Conservation (phyloP, 495 filamentous ascomycete species). For the Aspergillus ellipticus region DNA sequence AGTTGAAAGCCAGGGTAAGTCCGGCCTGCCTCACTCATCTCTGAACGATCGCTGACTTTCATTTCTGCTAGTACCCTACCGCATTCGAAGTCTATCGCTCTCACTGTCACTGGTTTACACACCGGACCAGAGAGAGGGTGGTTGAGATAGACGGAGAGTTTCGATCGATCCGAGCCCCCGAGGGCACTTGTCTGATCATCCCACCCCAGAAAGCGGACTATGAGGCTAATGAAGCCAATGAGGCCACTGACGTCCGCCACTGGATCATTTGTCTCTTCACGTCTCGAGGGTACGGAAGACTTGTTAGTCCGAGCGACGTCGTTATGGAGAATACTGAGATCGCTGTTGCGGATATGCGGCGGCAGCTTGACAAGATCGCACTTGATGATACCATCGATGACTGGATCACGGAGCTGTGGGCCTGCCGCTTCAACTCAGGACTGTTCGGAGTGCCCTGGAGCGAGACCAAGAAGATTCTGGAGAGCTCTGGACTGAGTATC, state of each 20-base stretch:
- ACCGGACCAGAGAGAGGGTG: no score
- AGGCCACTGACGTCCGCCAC: no score
- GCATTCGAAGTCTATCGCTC: conserved; percentile 34
- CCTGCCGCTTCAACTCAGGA: conserved; percentile 45
- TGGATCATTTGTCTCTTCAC: conserved; percentile 53
- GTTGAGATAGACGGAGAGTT: conserved; percentile 4
- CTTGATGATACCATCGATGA: not conserved
- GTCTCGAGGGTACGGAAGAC: conserved; percentile 28
- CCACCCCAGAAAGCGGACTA: conserved; percentile 32
- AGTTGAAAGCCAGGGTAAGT: conserved; percentile 32
- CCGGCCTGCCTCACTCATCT: not conserved
- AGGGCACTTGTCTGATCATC: conserved; percentile 45
- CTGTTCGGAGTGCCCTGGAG: conserved; percentile 39
- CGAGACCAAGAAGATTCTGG: conserved; percentile 20
- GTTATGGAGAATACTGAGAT: conserved; percentile 37
- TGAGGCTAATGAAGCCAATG: conserved; percentile 12
- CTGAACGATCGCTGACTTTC: not conserved
- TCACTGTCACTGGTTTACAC: no score
- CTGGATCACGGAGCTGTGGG: conserved; percentile 23
- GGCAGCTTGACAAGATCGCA: conserved; percentile 22
- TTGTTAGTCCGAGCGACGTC: conserved; percentile 19
- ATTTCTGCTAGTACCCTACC: conserved; percentile 32
- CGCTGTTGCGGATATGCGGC: conserved; percentile 37
- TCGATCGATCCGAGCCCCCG: conserved; percentile 15
- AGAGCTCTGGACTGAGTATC: conserved; percentile 19